Conservation (phyloP, 2,329 filamentous ascomycete genomes). For the Plenodomus tracheiphilus region DNA sequence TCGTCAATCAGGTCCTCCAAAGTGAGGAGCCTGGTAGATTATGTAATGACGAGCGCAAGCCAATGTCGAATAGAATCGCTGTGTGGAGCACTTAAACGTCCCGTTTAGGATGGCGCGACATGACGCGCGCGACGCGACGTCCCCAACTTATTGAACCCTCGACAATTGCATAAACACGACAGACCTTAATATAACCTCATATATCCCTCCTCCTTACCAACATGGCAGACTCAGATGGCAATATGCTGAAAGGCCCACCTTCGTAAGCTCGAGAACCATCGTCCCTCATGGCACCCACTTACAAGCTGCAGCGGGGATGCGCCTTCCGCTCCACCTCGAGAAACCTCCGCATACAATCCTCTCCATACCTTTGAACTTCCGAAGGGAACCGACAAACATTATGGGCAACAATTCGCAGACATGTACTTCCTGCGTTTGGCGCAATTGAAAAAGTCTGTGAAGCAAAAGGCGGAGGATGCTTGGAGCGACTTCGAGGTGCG, state of each 20-base stretch:
- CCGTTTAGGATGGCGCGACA: constrained; percentile 20
- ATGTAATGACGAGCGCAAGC: too few species aligned
- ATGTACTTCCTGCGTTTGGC: constrained; percentile 95
- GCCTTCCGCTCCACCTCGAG: constrained; percentile 23
- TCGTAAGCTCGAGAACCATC: too few species aligned
- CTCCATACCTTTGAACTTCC: constrained; percentile 75
- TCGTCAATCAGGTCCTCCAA: too few species aligned
- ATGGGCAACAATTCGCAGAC: constrained; percentile 94
- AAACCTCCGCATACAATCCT: constrained; percentile 68
- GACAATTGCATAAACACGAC: constrained; percentile 6
- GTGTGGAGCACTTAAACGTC: constrained; percentile 13
- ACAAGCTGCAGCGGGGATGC: constrained; percentile 28
- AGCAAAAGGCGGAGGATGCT: constrained; percentile 70
- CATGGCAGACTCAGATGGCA: constrained; percentile 25
- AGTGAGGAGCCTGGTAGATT: too few species aligned
- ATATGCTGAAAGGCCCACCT: constrained; percentile 31
- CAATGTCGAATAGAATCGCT: too few species aligned
- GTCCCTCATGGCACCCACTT: not conserved
- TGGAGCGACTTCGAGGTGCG: constrained; percentile 73
- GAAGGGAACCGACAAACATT: constrained; percentile 66
- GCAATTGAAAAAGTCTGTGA: constrained; percentile 82
- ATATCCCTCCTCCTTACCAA: not conserved
- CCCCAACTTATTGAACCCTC: constrained; percentile 11
- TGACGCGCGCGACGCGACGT: constrained; percentile 25
- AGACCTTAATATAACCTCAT: not conserved